These are phyloP conservation scores for Debaryomyces maramus DNA, from an alignment of 805 yeast genomes.

Conservation along the genomic window DNA sequence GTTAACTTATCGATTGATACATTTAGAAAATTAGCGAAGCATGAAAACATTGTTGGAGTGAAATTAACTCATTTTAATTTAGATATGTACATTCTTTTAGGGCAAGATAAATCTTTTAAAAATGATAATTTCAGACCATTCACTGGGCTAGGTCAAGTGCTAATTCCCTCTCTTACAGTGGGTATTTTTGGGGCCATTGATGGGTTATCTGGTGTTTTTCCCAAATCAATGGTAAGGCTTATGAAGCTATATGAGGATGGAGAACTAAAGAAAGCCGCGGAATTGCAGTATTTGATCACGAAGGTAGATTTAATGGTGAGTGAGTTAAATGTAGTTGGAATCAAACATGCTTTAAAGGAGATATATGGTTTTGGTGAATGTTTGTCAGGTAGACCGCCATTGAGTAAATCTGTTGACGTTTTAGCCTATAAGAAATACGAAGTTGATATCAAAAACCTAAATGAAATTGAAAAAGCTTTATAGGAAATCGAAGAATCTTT, in stretches of 20 bases:
- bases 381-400: constrained; percentile 32
- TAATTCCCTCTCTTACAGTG: constrained; percentile 24
- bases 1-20: constrained; percentile 24
- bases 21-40: constrained; percentile 23
- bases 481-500: too few relatives aligned
- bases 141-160: constrained; percentile 28
- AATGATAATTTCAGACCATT: constrained; percentile 21
- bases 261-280: constrained; percentile 16
- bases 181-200: constrained; percentile 25
- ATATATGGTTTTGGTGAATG: constrained; percentile 24
- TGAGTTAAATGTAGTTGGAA: constrained; percentile 31
- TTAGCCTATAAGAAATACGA: constrained; percentile 14
- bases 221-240: constrained; percentile 20
- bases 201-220: constrained; percentile 24
- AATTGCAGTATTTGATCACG: constrained; percentile 19
- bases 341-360: constrained; percentile 22
- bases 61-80: constrained; percentile 28
- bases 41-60: constrained; percentile 37
- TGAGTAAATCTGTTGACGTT: constrained; percentile 11
- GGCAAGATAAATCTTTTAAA: constrained; percentile 12
- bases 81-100: constrained; percentile 19
- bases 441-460: constrained; percentile 1
- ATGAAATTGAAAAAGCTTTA: background rate
- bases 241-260: constrained; percentile 15
- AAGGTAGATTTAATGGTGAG: constrained; percentile 25